Evolutionary conservation across 768 basidiomycete species (phyloP), one percentile per base, ranked within the genome.

Genomic region (Rhodotorula diobovata): DNA sequence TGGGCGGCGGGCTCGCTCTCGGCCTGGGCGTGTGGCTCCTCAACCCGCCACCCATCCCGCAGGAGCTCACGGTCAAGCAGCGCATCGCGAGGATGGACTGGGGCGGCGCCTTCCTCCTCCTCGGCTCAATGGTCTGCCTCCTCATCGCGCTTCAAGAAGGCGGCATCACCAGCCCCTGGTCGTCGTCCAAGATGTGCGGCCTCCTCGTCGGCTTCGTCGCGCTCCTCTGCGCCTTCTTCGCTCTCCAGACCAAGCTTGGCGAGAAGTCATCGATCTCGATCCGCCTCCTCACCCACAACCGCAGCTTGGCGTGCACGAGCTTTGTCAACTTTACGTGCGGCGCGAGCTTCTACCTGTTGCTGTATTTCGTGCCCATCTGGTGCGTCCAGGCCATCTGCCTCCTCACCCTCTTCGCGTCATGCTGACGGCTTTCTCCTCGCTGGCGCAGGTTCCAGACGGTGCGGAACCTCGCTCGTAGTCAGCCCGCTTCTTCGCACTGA

Each of bases 151-250:
- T 74, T 0, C 73, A 72, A 55, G 46, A 67, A 23, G 73, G 73
- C 39, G 73, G 73, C 35, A 62, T 74, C 43, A 51, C 56, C 20
- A 37, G 46, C 4, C 23, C 73, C 0, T 74, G 73, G 73, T 43
- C 20, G 23, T 59, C 55, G 4, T 28, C 58, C 6, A 61, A 45
- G 34, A 59, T 68, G 6, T 62, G 68, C 43, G 73, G 73, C 28
- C 73, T 74, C 41, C 63, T 74, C 41, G 66, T 70, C 59, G 73
- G 68, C 10, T 70, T 68, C 55, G 73, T 23, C 25, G 35, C 61
- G 34, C 55, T 74, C 35, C 41, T 70, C 25, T 10, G 34, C 46
- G 66, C 53, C 34, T 74, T 74, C 55, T 45, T 74, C 50, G 66
- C 15, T 0, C 57, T 65, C 16, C 69, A 74, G 37, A 11, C 30